Evolutionary conservation across 768 basidiomycete genomes (phyloP), one percentile per base, ranked within the genome.

Genomic region (Exidia glandulosa): DNA sequence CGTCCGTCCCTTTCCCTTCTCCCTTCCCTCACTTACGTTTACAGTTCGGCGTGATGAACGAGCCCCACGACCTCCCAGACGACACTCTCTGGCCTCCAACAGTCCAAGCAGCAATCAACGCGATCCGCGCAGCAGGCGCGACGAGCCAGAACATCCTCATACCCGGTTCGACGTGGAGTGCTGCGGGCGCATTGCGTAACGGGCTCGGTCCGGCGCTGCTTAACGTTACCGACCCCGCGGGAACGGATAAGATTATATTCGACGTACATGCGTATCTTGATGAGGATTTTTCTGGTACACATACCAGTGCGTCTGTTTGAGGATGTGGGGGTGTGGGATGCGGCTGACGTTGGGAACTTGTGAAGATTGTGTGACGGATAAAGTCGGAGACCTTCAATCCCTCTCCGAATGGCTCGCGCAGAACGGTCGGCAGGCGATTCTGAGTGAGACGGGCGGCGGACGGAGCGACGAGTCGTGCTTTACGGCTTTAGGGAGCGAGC

Each of bases 371-470:
- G 41, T 45, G 12, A 71, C 78, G 73, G 74, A 76, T 69, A 82
- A 78, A 64, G 75, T 78, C 57, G 69, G 70, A 54, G 75, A 77
- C 16, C 64, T 81, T 59, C 70, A 71, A 34, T 73, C 72, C n/a
- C 74, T 82, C 33, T 73, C 75, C 56, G 64, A 61, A n/a, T 83
- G 74, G 73, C 74, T 74, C 64, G 71, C 71, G 70, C 66, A 55
- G 16, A 75, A 76, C 62, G 41, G 41, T 14, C 69, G 76, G 19
- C 75, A 78, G 64, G 77, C 75, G 2, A 66, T 77, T 60, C 66
- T 77, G 32, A 72, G 71, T 59, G 77, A 78, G 67, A 78, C 75
- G 54, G 77, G 77, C 32, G 77, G 75, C 23, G 76, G 76, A 41
- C 71, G 73, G 66, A 72, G 71, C 55, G 41, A 45, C 5, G 67